Conservation (phyloP, 768 basidiomycete species). For the Hydnum rufescens region DNA sequence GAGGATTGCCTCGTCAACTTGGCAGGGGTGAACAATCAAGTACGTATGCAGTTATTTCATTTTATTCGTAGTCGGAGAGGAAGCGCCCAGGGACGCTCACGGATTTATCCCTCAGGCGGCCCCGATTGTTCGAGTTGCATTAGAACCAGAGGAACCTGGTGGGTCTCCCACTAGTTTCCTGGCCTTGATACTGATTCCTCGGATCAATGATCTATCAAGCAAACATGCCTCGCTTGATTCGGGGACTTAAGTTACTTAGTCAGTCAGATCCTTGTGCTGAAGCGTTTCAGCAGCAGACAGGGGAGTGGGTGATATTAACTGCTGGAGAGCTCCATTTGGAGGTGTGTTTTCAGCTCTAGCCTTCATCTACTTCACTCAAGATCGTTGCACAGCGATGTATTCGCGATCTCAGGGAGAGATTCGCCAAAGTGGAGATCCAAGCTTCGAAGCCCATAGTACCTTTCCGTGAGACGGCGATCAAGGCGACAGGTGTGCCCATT, state of each 20-base stretch:
- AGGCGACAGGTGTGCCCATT: constrained; percentile 35
- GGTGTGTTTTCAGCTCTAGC: constrained; percentile 24
- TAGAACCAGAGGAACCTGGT: constrained; percentile 58
- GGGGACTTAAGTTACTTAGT: constrained; percentile 70
- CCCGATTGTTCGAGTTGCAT: constrained; percentile 87
- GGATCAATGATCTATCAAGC: constrained; percentile 20
- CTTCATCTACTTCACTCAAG: not conserved
- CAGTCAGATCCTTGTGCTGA: constrained; percentile 96
- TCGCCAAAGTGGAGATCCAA: constrained; percentile 83
- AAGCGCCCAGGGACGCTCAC: not conserved
- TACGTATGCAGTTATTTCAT: constrained; percentile 21
- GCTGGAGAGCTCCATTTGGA: constrained; percentile 94
- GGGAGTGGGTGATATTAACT: constrained; percentile 90
- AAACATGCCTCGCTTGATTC: constrained; percentile 77
- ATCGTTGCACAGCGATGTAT: constrained; percentile 55
- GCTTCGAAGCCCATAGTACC: constrained; percentile 93
- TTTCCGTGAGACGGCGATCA: constrained; percentile 86
- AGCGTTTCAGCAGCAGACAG: constrained; percentile 90
- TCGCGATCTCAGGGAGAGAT: constrained; percentile 88
- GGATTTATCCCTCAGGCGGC: constrained; percentile 29
- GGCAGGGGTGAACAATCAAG: constrained; percentile 46
- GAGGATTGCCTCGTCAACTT: constrained; percentile 55
- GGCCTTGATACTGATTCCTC: not conserved
- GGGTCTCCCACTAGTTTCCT: constrained; percentile 3
- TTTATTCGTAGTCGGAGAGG: not conserved